Evolutionary conservation across 495 filamentous ascomycete genomes (phyloP).

Genomic region (Pseudoneurospora amorphoporcata): DNA sequence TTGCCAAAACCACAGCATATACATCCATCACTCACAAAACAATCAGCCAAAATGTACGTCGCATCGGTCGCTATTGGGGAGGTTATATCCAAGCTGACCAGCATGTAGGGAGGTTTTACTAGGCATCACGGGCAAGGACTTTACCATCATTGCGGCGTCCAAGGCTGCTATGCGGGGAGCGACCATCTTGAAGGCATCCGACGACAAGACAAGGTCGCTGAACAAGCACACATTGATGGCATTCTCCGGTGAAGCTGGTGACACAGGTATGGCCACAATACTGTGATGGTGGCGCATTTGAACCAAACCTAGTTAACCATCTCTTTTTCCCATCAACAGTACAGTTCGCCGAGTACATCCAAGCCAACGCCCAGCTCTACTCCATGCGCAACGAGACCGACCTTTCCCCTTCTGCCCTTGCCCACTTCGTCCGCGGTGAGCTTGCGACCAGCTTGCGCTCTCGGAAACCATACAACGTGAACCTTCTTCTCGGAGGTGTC

Average conservation of each 20-base stretch:
- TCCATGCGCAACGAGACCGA: slow-evolving; percentile 94
- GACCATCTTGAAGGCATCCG: slow-evolving; percentile 87
- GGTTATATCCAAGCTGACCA: not conserved
- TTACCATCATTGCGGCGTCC: slow-evolving; percentile 91
- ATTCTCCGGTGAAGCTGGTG: slow-evolving; percentile 92
- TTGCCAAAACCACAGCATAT: not conserved
- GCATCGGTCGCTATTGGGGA: not conserved
- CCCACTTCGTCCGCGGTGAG: slow-evolving; percentile 86
- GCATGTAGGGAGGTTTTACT: slow-evolving; percentile 84
- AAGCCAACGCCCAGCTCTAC: slow-evolving; percentile 96
- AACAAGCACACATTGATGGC: slow-evolving; percentile 94
- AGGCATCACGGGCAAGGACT: slow-evolving; percentile 97
- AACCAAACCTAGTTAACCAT: slow-evolving; percentile 1
- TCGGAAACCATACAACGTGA: slow-evolving; percentile 89
- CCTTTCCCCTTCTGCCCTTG: slow-evolving; percentile 76
- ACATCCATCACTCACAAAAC: not conserved
- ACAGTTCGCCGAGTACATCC: slow-evolving; percentile 98
- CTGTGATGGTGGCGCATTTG: slow-evolving; percentile 1
- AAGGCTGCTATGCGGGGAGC: slow-evolving; percentile 96
- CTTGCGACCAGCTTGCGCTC: slow-evolving; percentile 82
- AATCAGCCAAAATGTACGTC: slow-evolving; percentile 24
- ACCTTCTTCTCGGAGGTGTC: slow-evolving; percentile 85
- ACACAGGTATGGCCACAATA: slow-evolving; percentile 57
- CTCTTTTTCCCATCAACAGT: slow-evolving; percentile 40
- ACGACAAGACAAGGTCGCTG: slow-evolving; percentile 88